Evolutionary conservation across 202 grass and related monocot species (phyloP).

Genomic region (Saccharum hybrid): DNA sequence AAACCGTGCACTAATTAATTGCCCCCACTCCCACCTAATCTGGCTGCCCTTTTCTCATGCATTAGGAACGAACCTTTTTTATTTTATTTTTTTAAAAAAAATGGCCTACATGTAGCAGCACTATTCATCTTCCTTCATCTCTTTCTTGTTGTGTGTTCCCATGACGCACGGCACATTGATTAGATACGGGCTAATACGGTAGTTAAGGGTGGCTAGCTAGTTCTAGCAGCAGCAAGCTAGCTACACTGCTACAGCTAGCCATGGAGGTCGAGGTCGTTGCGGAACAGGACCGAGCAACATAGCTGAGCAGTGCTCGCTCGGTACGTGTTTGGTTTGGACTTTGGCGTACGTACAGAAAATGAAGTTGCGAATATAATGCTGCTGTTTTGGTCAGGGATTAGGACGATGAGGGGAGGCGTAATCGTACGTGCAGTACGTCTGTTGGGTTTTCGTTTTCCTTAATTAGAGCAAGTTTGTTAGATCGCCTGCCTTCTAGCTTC

Average conservation of each 20-base stretch:
- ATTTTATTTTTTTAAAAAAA: no score
- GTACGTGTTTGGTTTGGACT: constrained; percentile 12
- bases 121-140: constrained; percentile 25
- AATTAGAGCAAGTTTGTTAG: neutral
- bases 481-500: neutral
- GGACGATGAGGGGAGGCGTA: neutral
- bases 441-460: constrained; percentile 30
- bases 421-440: neutral
- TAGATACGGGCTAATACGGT: neutral
- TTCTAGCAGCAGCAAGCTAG: neutral
- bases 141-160: neutral
- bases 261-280: neutral
- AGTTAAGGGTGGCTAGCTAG: neutral
- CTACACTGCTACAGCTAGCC: neutral
- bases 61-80: neutral
- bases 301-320: neutral
- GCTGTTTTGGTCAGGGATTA: neutral
- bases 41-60: neutral
- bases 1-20: constrained; percentile 57
- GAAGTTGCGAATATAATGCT: neutral
- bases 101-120: neutral
- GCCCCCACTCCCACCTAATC: constrained; percentile 43
- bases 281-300: neutral
- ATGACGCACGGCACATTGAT: constrained; percentile 22
- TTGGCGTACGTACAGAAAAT: neutral